Percentiles rank a stretch among this genome's conserved stretches.
Evolutionary conservation across 1,284 basidiomycete species (phyloP).

Genomic region (Stereum hirsutum): DNA sequence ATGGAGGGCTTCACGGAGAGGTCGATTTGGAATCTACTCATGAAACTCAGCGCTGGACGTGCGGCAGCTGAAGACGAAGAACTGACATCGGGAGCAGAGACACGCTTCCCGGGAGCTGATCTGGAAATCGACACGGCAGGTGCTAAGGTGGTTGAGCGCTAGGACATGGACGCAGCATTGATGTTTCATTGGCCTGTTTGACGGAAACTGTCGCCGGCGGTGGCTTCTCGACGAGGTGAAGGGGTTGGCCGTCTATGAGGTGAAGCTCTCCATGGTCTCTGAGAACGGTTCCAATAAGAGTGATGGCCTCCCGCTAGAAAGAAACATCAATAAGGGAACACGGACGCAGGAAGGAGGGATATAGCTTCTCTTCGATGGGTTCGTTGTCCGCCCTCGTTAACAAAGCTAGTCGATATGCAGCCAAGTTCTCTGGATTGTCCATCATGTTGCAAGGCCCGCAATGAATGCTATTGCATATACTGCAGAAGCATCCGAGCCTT

Average conservation of each 20-base stretch:
- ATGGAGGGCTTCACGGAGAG: background rate
- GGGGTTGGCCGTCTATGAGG: constrained; percentile 52
- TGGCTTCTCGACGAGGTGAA: constrained; percentile 43
- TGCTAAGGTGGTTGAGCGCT: no score
- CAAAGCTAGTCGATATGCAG: constrained; percentile 58
- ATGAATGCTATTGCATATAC: constrained; percentile 54
- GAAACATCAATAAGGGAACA: constrained; percentile 8
- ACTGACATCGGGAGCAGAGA: background rate
- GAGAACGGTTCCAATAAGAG: constrained; percentile 56
- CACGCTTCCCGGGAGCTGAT: no score
- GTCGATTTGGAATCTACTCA: background rate
- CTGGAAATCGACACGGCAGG: no score
- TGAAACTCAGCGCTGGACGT: background rate
- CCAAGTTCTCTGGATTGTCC: constrained; percentile 50
- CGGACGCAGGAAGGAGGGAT: constrained; percentile 11
- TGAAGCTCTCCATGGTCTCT: constrained; percentile 39
- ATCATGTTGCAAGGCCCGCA: constrained; percentile 53
- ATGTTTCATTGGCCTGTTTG: no score
- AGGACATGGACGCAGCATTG: no score
- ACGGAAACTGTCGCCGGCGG: no score
- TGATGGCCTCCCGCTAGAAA: constrained; percentile 47
- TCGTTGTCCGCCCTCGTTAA: constrained; percentile 53
- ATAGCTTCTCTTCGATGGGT: constrained; percentile 51
- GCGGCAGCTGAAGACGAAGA: background rate
- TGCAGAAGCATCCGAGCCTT: no score